Conservation (phyloP, 345 rosid species). For the Alliaria petiolata region DNA sequence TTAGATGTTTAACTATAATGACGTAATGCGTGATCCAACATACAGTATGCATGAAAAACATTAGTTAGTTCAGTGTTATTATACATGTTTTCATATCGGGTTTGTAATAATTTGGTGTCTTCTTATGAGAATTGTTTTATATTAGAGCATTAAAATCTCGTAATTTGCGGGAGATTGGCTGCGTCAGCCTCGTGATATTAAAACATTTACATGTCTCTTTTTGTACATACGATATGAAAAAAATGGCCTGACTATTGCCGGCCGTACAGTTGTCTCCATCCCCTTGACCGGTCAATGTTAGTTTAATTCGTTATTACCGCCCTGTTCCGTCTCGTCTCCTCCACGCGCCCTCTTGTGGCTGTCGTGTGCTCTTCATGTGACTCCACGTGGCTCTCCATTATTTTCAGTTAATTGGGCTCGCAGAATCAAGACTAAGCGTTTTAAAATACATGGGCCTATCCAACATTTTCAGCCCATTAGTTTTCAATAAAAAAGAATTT, state of each 20-base stretch:
- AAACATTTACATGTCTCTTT: background rate
- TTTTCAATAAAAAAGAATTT: background rate
- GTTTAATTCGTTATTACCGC: slow-evolving; percentile 22
- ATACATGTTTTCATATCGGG: background rate
- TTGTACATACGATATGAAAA: background rate
- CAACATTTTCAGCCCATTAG: background rate
- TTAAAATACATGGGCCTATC: background rate
- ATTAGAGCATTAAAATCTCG: background rate
- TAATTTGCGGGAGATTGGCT: slow-evolving; percentile 19
- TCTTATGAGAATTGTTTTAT: background rate
- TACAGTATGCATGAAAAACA: too few relatives aligned
- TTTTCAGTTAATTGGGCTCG: slow-evolving; percentile 5
- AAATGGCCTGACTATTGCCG: slow-evolving; percentile 25
- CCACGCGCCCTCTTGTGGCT: slow-evolving; percentile 17
- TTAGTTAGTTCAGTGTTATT: background rate
- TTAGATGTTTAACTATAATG: background rate
- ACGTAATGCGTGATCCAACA: background rate
- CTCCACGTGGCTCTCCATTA: background rate
- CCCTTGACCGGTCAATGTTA: slow-evolving; percentile 22
- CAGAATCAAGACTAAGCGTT: background rate
- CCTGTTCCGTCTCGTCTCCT: slow-evolving; percentile 21
- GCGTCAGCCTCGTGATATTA: slow-evolving; percentile 18
- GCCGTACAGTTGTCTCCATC: slow-evolving; percentile 29
- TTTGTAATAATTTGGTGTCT: background rate
- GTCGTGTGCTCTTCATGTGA: slow-evolving; percentile 10